phyloP scores from a whole-genome alignment of 2,329 filamentous ascomycete species.

The Cladosporium sp. region DNA sequence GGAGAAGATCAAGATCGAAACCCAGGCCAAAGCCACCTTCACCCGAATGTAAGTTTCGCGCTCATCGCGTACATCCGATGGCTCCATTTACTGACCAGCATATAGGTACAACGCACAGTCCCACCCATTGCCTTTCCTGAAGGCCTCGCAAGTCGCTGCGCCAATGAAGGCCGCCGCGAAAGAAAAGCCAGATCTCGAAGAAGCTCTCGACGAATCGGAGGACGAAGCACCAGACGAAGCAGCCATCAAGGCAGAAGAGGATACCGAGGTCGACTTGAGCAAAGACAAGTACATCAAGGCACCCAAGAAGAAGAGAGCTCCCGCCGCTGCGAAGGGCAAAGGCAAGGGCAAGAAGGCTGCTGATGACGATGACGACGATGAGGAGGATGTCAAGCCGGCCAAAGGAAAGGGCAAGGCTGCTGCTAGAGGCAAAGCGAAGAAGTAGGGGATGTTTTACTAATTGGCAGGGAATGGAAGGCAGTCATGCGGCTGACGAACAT shows the following conservation, averaged over 20 bases:
- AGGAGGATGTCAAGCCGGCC: slow-evolving; percentile 44
- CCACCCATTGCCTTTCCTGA: slow-evolving; percentile 95
- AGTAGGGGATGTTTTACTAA: background rate
- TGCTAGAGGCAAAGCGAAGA: slow-evolving; percentile 18
- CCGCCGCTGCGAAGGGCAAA: slow-evolving; percentile 50
- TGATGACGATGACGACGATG: slow-evolving; percentile 58
- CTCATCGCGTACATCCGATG: background rate
- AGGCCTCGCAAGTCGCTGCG: slow-evolving; percentile 74
- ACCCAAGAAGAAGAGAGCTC: slow-evolving; percentile 70
- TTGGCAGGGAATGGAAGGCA: background rate
- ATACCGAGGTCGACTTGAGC: slow-evolving; percentile 78
- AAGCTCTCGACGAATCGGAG: slow-evolving; percentile 89
- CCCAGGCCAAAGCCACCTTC: slow-evolving; percentile 84
- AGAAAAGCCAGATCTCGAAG: slow-evolving; percentile 90
- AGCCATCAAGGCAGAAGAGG: slow-evolving; percentile 56
- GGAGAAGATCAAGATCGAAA: slow-evolving; percentile 73
- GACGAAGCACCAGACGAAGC: slow-evolving; percentile 50
- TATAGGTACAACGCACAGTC: slow-evolving; percentile 78
- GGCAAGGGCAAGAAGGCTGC: slow-evolving; percentile 57
- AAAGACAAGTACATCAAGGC: slow-evolving; percentile 97
- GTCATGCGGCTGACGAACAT: background rate
- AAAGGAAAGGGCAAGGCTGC: slow-evolving; percentile 46
- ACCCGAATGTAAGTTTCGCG: slow-evolving; percentile 72
- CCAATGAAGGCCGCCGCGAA: slow-evolving; percentile 70
- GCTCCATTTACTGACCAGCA: slow-evolving; percentile 27